Percentiles rank a stretch among this genome's conserved stretches.
phyloP scores from a whole-genome alignment of 2,329 filamentous ascomycete genomes.

The Cadophora sp. region DNA sequence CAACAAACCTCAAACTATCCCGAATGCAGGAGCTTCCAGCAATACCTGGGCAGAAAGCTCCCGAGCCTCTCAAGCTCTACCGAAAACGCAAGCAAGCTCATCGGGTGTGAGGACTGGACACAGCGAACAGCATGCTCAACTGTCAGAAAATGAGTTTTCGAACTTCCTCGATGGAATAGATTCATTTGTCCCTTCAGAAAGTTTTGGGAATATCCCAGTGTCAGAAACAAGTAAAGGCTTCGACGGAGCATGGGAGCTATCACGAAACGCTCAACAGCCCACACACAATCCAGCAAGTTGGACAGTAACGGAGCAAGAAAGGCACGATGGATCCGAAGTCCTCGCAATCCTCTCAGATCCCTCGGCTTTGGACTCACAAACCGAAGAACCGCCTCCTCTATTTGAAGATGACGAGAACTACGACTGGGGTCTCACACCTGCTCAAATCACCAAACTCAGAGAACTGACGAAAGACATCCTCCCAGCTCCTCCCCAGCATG shows the following conservation, averaged over 20 bases:
- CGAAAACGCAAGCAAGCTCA: constrained; percentile 11
- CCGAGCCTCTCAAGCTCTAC: constrained; percentile 24
- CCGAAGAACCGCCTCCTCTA: constrained; percentile 26
- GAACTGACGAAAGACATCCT: constrained; percentile 39
- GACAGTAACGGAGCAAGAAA: constrained; percentile 38
- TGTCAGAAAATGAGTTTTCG: constrained; percentile 41
- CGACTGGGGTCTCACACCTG: constrained; percentile 40
- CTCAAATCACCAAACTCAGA: constrained; percentile 38
- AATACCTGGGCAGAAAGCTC: constrained; percentile 36
- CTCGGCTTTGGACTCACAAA: constrained; percentile 33
- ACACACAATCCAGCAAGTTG: background rate
- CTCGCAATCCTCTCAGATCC: constrained; percentile 47
- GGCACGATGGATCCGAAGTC: constrained; percentile 50
- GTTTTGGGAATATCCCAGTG: constrained; percentile 9
- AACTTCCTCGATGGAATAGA: constrained; percentile 41
- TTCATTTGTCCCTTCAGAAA: constrained; percentile 36
- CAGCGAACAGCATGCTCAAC: constrained; percentile 35
- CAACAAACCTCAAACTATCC: constrained; percentile 34
- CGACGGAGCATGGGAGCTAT: constrained; percentile 34
- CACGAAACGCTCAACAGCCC: constrained; percentile 19
- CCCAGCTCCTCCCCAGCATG: constrained; percentile 31
- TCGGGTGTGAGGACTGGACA: constrained; percentile 33
- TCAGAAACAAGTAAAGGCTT: constrained; percentile 19
- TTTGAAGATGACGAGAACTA: constrained; percentile 38
- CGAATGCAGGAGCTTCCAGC: constrained; percentile 25